Percentiles rank a stretch among this genome's conserved stretches.
Conservation (phyloP, 768 basidiomycete species). For the Multifurca ochricompacta region DNA sequence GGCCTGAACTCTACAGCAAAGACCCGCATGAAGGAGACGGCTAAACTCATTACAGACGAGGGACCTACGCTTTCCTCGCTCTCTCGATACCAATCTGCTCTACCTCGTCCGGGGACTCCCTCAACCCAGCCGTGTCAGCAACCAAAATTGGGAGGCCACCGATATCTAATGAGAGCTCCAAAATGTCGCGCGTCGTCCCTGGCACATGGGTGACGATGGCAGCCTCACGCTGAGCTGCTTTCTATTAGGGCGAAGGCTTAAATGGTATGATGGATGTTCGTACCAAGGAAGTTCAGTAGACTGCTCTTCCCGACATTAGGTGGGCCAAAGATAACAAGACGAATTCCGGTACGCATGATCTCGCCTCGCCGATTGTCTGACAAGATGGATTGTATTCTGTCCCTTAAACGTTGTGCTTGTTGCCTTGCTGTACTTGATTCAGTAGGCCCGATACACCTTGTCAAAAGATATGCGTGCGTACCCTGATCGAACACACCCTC, state of each 20-base stretch:
- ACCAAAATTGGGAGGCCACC: slow-evolving; percentile 76
- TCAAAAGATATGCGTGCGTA: slow-evolving; percentile 24
- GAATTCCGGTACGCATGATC: slow-evolving; percentile 73
- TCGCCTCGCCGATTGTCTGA: slow-evolving; percentile 73
- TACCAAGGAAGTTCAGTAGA: slow-evolving; percentile 77
- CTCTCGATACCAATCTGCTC: slow-evolving; percentile 78
- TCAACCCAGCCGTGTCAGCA: slow-evolving; percentile 81
- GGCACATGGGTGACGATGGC: slow-evolving; percentile 85
- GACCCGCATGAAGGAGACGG: background rate
- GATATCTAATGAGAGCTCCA: slow-evolving; percentile 83
- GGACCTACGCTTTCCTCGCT: slow-evolving; percentile 56
- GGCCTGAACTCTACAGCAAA: slow-evolving; percentile 42
- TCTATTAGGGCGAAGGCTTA: background rate
- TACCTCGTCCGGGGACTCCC: slow-evolving; percentile 59
- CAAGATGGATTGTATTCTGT: slow-evolving; percentile 48
- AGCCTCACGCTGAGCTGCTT: slow-evolving; percentile 71
- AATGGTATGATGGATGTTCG: background rate
- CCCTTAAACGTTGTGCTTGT: slow-evolving; percentile 42
- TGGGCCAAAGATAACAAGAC: slow-evolving; percentile 83
- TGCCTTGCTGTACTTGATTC: slow-evolving; percentile 38
- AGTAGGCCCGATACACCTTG: background rate
- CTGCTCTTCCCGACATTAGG: slow-evolving; percentile 95
- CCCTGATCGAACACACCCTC: slow-evolving; percentile 72
- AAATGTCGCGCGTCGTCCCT: slow-evolving; percentile 83
- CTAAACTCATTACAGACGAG: background rate